Conservation (phyloP, 1,284 basidiomycete species). For the Irpex lacteus region DNA sequence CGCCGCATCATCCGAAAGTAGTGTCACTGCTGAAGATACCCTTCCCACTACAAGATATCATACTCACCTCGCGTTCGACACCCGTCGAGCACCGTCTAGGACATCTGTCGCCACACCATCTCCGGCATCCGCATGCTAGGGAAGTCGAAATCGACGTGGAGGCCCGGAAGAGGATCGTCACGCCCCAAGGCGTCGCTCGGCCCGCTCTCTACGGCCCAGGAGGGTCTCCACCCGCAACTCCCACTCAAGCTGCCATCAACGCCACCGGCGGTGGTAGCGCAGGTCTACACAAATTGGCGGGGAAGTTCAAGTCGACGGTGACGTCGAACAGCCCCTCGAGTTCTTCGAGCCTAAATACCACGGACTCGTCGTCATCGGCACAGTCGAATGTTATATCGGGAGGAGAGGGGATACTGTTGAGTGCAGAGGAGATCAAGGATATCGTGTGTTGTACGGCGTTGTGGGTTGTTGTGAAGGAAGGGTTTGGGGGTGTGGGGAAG, state of each 20-base stretch:
- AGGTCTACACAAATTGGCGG: conserved; percentile 9
- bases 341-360: background rate
- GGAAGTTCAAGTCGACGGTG: conserved; percentile 2
- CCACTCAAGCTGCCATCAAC: conserved; percentile 9
- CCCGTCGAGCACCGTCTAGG: background rate
- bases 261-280: background rate
- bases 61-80: background rate
- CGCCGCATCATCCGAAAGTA: conserved; percentile 95
- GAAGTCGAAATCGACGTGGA: conserved; percentile 45
- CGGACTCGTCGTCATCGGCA: background rate
- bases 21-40: conserved; percentile 90
- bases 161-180: conserved; percentile 49
- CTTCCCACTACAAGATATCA: conserved; percentile 75
- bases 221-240: conserved; percentile 5
- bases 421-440: conserved; percentile 94
- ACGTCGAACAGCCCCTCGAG: conserved; percentile 5
- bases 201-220: conserved; percentile 22
- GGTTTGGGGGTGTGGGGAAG: conserved; percentile 86
- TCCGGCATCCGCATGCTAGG: background rate
- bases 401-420: conserved; percentile 48
- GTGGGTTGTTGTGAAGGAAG: conserved; percentile 92
- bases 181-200: conserved; percentile 40
- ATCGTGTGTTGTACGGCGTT: conserved; percentile 84
- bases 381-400: conserved; percentile 2
- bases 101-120: background rate